Evolutionary conservation across 306 rosid species (phyloP), one percentile per base, ranked within the genome.

Genomic region (Aeschynomene evenia): DNA sequence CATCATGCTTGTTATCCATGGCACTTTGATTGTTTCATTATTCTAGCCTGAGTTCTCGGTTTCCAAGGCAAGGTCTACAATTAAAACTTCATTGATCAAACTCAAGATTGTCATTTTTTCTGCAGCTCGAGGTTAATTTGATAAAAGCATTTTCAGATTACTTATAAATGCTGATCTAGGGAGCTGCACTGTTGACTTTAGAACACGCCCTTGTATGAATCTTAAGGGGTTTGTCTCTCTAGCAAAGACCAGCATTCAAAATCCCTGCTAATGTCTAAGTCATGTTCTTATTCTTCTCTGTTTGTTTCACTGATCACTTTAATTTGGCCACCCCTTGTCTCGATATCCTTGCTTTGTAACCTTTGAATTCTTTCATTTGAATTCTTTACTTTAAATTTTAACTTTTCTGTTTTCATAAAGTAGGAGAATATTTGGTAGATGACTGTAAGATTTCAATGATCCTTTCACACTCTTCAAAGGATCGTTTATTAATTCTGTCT

Each of bases 231-330:
- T 31, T 31, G 34, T 1, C 31, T 28, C 31, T 28, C 7, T 5
- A 31, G 34, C 34, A 31, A 48, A 19, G 10, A n/a, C 34, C 28
- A 54, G 39, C 31, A 11, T 42, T 18, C 64, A 66, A n/a, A 65
- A 54, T 66, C 11, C 18, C 12, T 67, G 43, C 71, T 3, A 6
- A 23, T 69, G 16, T 40, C 53, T 52, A 46, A 26, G 40, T 48
- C 78, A 40, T 74, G 68, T 3, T 22, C 57, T 10, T 61, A 55
- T 57, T 68, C 79, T 19, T 52, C 65, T 43, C 29, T 18, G 28
- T 18, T 57, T 62, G 4, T 63, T 60, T 57, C 77, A 63, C 63
- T 67, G 21, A 39, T 33, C 11, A 46, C 70, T 73, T 75, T 73
- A 48, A 24, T 48, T 33, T 69, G 55, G 7, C 54, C 61, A 18